These are phyloP conservation scores for Geoglossum glabrum DNA, from an alignment of 495 filamentous ascomycete species.

Conservation along the genomic window DNA sequence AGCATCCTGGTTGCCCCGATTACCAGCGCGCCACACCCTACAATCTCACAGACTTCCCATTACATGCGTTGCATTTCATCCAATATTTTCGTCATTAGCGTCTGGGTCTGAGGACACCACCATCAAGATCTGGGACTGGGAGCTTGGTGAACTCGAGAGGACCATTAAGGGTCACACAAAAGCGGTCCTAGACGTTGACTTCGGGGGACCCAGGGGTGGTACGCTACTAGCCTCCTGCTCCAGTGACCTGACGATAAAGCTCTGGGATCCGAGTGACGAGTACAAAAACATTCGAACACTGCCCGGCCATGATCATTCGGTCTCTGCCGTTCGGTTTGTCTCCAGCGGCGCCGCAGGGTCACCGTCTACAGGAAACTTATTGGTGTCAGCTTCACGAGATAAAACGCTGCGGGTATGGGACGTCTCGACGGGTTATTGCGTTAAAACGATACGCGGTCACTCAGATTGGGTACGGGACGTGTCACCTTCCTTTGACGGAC, in stretches of 20 bases:
- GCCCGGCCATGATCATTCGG: slow-evolving; percentile 80
- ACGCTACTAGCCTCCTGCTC: slow-evolving; percentile 81
- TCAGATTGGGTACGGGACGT: slow-evolving; percentile 85
- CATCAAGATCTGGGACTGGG: slow-evolving; percentile 98
- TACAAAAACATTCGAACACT: slow-evolving; percentile 93
- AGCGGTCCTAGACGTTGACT: slow-evolving; percentile 75
- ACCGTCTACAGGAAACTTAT: slow-evolving; percentile 46
- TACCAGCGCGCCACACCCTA: slow-evolving; percentile 60
- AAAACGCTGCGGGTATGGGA: slow-evolving; percentile 81
- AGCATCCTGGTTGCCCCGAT: slow-evolving; percentile 64
- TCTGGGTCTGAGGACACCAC: slow-evolving; percentile 77
- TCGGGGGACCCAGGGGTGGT: slow-evolving; percentile 68
- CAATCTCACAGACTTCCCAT: slow-evolving; percentile 68
- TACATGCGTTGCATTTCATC: slow-evolving; percentile 86
- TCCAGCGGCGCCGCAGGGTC: slow-evolving; percentile 52
- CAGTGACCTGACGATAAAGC: slow-evolving; percentile 79
- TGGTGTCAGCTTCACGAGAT: slow-evolving; percentile 66
- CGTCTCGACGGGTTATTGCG: slow-evolving; percentile 77
- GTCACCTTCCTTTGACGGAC: slow-evolving; percentile 61
- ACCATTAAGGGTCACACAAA: slow-evolving; percentile 91
- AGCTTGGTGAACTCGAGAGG: slow-evolving; percentile 75
- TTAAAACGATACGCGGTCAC: slow-evolving; percentile 66
- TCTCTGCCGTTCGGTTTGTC: slow-evolving; percentile 75
- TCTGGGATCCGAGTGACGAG: slow-evolving; percentile 87
- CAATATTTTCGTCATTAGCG: slow-evolving; percentile 75